Evolutionary conservation across 164 flowering plant genomes (phyloP).

Genomic region (Stephania yunnanensis): DNA sequence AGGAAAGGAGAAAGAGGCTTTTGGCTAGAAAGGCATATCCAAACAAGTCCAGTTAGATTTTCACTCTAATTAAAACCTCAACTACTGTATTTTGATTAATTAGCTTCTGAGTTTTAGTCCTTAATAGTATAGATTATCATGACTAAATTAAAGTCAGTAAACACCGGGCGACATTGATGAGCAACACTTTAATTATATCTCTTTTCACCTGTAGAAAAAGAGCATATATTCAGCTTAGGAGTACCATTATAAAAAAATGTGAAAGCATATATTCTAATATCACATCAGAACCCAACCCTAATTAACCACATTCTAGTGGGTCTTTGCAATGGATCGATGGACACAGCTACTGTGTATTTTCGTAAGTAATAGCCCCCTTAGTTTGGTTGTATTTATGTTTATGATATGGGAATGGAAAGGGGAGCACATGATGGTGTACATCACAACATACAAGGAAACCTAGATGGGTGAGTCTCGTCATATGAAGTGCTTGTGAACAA

Average conservation of each 20-base stretch:
- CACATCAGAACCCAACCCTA: neutral
- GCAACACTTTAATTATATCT: neutral
- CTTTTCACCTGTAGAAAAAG: neutral
- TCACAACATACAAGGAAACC: neutral
- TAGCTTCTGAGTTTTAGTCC: neutral
- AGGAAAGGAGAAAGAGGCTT: constrained; percentile 19
- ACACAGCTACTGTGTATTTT: neutral
- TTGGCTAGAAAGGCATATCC: constrained; percentile 9
- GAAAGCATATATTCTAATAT: neutral
- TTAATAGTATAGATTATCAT: neutral
- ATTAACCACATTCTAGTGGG: neutral
- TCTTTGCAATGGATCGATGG: neutral
- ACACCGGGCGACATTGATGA: neutral
- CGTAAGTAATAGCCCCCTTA: neutral
- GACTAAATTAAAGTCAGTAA: too few relatives aligned
- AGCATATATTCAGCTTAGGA: neutral
- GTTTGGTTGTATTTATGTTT: neutral
- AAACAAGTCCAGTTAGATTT: neutral
- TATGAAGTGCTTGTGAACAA: neutral
- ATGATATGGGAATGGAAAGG: neutral
- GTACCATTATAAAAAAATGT: neutral
- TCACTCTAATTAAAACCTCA: neutral
- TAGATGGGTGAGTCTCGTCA: neutral
- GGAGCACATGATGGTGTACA: neutral
- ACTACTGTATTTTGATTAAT: neutral